Base-by-base conservation (phyloP, 1,139 yeast species). In the Arxiozyma heterogenica region DNA sequence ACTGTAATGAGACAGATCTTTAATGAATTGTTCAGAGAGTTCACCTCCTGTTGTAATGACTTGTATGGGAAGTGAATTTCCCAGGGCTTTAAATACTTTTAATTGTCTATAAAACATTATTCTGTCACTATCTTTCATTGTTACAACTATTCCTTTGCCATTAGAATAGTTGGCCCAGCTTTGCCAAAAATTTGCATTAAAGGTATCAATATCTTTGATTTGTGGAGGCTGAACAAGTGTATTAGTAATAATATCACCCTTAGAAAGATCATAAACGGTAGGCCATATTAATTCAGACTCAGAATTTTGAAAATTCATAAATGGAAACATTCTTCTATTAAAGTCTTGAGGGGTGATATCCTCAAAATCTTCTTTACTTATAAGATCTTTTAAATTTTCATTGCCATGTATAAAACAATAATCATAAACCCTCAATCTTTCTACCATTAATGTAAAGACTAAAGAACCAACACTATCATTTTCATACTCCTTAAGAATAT, bases 31-130 rank as follows among this genome's bases (percentile, higher is more conserved):
- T 20, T 54, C 41, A 0, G 61, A 54, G 2, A 64, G 52, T 41
- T 61, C 66, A 21, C 42, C 48, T 17, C 69, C 78, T 54, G 74
- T 74, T 58, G 79, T 77, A n/a, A 82, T 73, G 43, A 82, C 73
- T 67, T 82, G 83, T 54, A 82, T 75, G 0, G 86, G 86, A 27
- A 74, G 69, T 38, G 69, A 67, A 58, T 78, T 81, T 47, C 73
- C 71, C 44, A 75, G 65, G 2, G 76, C 74, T 55, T 84, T 69
- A 43, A 82, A 66, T 1, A 78, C 65, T 25, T 74, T 72, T n/a
- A 82, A 66, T 41, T 80, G 71, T 53, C 71, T 75, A 3, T 73
- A 67, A 30, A 82, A 69, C 57, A 78, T 79, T 9, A 72, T 71
- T 6, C 73, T 75, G 57, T 78, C 78, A 3, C 60, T 55, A 57